These are phyloP conservation scores for Tripterygium wilfordii DNA, from an alignment of 177 flowering plant genomes.

Conservation along the genomic window DNA sequence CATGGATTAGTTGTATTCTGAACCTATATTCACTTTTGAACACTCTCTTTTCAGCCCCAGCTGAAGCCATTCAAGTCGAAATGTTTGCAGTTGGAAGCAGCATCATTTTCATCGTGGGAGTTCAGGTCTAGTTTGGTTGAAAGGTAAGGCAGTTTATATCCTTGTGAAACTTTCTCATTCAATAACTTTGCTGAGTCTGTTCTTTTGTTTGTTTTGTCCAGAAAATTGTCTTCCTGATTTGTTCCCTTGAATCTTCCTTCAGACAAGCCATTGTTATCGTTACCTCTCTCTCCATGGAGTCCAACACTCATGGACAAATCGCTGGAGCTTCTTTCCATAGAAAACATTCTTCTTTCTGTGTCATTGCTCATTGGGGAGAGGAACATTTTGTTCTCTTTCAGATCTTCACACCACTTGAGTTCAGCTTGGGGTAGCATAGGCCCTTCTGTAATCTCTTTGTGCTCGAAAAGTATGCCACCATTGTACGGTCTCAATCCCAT, in stretches of 20 bases:
- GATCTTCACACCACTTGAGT: slow-evolving; percentile 27
- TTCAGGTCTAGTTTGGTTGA: slow-evolving; percentile 63
- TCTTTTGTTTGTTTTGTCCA: slow-evolving; percentile 13
- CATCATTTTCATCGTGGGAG: slow-evolving; percentile 45
- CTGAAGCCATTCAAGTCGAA: slow-evolving; percentile 90
- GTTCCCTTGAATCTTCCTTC: slow-evolving; percentile 23
- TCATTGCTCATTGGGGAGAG: slow-evolving; percentile 19
- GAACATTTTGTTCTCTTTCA: slow-evolving; percentile 26
- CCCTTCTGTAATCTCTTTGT: slow-evolving; percentile 30
- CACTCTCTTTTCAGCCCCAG: slow-evolving; percentile 70
- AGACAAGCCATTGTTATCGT: slow-evolving; percentile 13
- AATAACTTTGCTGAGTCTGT: slow-evolving; percentile 20
- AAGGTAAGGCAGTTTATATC: slow-evolving; percentile 25
- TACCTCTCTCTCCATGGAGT: slow-evolving; percentile 28
- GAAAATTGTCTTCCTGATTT: slow-evolving; percentile 17
- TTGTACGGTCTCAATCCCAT: slow-evolving; percentile 33
- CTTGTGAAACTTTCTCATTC: slow-evolving; percentile 21
- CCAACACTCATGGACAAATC: slow-evolving; percentile 56
- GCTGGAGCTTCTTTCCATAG: slow-evolving; percentile 22
- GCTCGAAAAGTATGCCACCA: slow-evolving; percentile 16
- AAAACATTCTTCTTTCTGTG: slow-evolving; percentile 19
- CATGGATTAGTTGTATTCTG: too few species aligned
- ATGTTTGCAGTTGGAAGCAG: slow-evolving; percentile 46
- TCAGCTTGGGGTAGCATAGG: slow-evolving; percentile 21
- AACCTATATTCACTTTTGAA: too few species aligned